Base-by-base conservation (phyloP, 495 filamentous ascomycete genomes). In the Staphylotrichum tortipilum region DNA sequence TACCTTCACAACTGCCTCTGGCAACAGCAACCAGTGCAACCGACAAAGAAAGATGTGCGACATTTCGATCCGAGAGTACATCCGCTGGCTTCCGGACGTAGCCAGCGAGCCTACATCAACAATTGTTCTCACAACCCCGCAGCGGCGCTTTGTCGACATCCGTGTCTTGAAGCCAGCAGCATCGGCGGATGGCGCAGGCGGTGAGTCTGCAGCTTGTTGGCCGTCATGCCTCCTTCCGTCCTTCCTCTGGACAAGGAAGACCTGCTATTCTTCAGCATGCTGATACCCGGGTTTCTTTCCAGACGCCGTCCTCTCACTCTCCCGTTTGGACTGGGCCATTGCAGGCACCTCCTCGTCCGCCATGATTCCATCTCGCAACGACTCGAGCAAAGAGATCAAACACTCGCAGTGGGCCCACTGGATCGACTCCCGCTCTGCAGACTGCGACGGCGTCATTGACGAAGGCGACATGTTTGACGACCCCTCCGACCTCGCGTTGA, bases 351-450 rank as follows among this genome's bases (percentile, higher is more conserved):
- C 75, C 0, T 50, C 56, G 1, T 59, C 54, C 1, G 38, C 55
- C 17, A 11, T 44, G 5, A 24, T 15, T 21, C 17, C 31, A 7
- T 28, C 43, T 7, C 19, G 21, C 15, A 4, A 5, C 29, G 23
- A 18, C 33, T n/a, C 23, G 11, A 12, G 35, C 15, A 14, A 49
- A 24, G 11, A 19, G 28, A 19, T 34, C 37, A 49, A 56, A 3
- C 72, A 72, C 53, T 56, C 57, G 2, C 31, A 54, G 1, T 82
- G 78, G 77, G 50, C 61, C 0, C 78, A 81, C 60, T 75, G 73
- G 71, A 65, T 81, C 17, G 70, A 78, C 49, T 74, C 67, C 5
- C 68, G 72, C 21, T 68, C 62, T 12, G 47, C 50, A 3, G 42
- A 57, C 14, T 41, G 54, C 14, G 68, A 70, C 1, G 54, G 49